phyloP scores from a whole-genome alignment of 805 yeast species.

The Hanseniaspora osmophila region DNA sequence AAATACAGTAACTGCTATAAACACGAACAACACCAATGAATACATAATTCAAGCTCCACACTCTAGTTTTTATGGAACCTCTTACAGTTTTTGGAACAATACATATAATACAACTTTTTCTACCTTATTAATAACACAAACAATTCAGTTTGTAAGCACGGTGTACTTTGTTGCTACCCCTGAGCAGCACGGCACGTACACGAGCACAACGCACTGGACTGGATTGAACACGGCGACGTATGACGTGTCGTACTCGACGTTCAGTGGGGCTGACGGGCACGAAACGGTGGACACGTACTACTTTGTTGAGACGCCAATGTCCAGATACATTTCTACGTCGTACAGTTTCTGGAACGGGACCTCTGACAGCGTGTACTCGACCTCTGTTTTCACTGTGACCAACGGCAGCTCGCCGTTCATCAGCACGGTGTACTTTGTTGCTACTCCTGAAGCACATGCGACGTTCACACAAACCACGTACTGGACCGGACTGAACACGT shows the following conservation, averaged over 20 bases:
- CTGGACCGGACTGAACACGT: not conserved
- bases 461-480: not conserved
- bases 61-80: too few relatives aligned
- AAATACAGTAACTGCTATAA: too few relatives aligned
- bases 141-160: not conserved
- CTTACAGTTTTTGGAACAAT: too few relatives aligned
- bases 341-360: not conserved
- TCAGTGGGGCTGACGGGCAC: not conserved
- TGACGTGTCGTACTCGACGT: not conserved
- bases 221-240: not conserved
- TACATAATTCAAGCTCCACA: too few relatives aligned
- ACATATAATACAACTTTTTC: too few relatives aligned
- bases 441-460: not conserved
- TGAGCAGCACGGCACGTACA: not conserved
- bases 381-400: conserved; percentile 3
- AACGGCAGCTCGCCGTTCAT: too few relatives aligned
- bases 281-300: conserved; percentile 3
- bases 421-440: too few relatives aligned
- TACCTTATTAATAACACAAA: too few relatives aligned
- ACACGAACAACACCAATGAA: too few relatives aligned
- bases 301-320: conserved; percentile 5
- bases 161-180: too few relatives aligned
- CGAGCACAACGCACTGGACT: conserved; percentile 1
- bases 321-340: not conserved
- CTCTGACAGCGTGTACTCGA: not conserved